Evolutionary conservation across 2,329 filamentous ascomycete genomes (phyloP), one percentile per base, ranked within the genome.

Genomic region (Epicoccum sorghinum): DNA sequence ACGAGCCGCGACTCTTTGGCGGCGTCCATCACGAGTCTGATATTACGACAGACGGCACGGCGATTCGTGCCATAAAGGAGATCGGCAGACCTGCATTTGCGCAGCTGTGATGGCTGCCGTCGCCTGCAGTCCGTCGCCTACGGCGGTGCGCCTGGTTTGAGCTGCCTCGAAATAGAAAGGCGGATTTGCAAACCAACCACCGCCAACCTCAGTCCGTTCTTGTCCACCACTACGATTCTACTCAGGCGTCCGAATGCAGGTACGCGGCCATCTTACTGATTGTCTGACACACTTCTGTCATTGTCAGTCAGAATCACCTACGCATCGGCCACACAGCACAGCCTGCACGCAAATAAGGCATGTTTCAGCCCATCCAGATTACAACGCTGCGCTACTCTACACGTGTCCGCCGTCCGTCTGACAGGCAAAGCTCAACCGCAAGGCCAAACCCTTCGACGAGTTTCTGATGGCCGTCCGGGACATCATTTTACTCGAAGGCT

Each of bases 241-340:
- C 32, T 33, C 32, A 27, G 22, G 13, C 27, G 23, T 29, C 36
- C 45, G 46, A 18, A 58, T 56, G 62, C 64, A 66, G 60, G 62
- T 62, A 66, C 62, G 48, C 57, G 52, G 46, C 55, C 58, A 46
- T 33, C 23, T 55, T 45, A 29, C 38, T 55, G 53, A 45, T 53
- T 22, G 43, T 39, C 47, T 50, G 52, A 55, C 47, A 56, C 47
- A 51, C 50, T 38, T 42, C 46, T 27, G 47, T 38, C 52, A 37
- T 46, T 46, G 32, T 46, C 41, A 46, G 32, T 46, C 41, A 46
- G 46, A 29, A 50, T 24, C 36, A 54, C 43, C 35, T 35, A 27
- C 35, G 42, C 53, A 18, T 47, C 42, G 36, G 35, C 40, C 41
- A 25, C 14, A 41, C 41, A 37, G 47, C 47, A 43, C 43, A 45